Percentiles rank a stretch among this genome's conserved stretches.
Conservation (phyloP, 2,329 filamentous ascomycete genomes). For the Colletotrichum camelliae region DNA sequence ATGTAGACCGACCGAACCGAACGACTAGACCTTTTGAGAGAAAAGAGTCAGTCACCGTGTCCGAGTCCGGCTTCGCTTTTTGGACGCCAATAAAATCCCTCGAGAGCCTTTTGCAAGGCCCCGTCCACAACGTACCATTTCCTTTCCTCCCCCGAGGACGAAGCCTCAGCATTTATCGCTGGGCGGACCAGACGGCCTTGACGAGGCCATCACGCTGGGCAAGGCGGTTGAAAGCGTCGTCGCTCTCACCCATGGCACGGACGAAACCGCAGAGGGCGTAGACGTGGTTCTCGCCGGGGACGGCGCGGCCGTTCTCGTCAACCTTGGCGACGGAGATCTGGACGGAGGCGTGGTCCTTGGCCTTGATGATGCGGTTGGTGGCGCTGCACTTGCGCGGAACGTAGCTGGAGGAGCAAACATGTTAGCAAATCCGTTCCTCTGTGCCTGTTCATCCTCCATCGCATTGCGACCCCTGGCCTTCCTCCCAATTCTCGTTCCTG, state of each 20-base stretch:
- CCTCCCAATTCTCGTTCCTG: background rate
- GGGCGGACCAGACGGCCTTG: constrained; percentile 93
- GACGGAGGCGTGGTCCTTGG: constrained; percentile 99
- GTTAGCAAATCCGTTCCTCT: constrained; percentile 29
- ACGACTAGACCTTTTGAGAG: constrained; percentile 18
- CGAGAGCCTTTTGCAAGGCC: background rate
- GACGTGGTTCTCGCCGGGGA: constrained; percentile 94
- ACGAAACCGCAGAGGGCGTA: constrained; percentile 99
- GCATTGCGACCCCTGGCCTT: background rate
- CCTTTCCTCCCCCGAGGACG: constrained; percentile 8
- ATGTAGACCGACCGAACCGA: constrained; percentile 26
- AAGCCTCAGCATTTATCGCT: constrained; percentile 54
- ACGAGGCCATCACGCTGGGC: constrained; percentile 95
- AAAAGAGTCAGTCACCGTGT: background rate
- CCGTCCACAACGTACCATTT: constrained; percentile 15
- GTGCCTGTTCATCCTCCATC: background rate
- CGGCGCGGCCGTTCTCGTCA: constrained; percentile 95
- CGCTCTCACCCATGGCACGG: constrained; percentile 95
- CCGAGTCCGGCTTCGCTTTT: background rate
- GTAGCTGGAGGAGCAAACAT: constrained; percentile 66
- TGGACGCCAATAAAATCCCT: background rate
- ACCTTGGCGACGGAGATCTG: constrained; percentile 98
- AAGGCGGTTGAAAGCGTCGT: constrained; percentile 95
- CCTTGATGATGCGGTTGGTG: constrained; percentile 99
- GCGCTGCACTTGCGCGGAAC: constrained; percentile 98